Conservation (phyloP, 768 basidiomycete species). For the Tephrocybe sp. region DNA sequence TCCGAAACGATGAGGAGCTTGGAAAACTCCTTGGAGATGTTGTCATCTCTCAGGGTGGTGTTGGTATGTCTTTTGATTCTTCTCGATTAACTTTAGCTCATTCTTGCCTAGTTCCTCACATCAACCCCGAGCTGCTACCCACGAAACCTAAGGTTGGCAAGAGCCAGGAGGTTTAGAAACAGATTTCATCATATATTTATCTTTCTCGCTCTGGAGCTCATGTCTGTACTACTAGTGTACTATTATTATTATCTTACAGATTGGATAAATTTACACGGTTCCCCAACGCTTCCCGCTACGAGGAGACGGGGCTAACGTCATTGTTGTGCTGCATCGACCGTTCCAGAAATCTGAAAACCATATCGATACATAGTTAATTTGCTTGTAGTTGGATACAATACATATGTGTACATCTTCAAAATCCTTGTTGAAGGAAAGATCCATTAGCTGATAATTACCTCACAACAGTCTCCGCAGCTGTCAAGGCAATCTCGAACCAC, state of each 20-base stretch:
- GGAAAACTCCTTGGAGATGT: constrained; percentile 84
- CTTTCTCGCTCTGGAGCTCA: background rate
- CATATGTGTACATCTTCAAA: constrained; percentile 17
- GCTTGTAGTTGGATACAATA: constrained; percentile 47
- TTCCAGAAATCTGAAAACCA: no score
- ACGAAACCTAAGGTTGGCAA: constrained; percentile 38
- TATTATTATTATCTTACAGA: constrained; percentile 18
- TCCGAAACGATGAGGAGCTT: constrained; percentile 81
- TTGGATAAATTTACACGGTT: background rate
- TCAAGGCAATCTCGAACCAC: constrained; percentile 64
- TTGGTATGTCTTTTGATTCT: constrained; percentile 36
- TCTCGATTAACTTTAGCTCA: background rate
- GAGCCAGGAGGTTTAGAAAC: constrained; percentile 25
- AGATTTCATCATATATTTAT: background rate
- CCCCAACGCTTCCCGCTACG: background rate
- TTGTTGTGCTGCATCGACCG: no score
- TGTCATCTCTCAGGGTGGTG: constrained; percentile 91
- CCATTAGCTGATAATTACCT: constrained; percentile 1
- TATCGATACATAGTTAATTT: constrained; percentile 11
- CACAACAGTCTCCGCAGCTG: constrained; percentile 64
- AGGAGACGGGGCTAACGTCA: background rate
- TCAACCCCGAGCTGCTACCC: constrained; percentile 40
- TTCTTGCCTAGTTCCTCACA: constrained; percentile 28
- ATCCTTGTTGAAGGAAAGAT: constrained; percentile 33
- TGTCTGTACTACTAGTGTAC: constrained; percentile 17